Conservation (phyloP, 192 early-diverging fungal genomes). For the Backusella macrospora region DNA sequence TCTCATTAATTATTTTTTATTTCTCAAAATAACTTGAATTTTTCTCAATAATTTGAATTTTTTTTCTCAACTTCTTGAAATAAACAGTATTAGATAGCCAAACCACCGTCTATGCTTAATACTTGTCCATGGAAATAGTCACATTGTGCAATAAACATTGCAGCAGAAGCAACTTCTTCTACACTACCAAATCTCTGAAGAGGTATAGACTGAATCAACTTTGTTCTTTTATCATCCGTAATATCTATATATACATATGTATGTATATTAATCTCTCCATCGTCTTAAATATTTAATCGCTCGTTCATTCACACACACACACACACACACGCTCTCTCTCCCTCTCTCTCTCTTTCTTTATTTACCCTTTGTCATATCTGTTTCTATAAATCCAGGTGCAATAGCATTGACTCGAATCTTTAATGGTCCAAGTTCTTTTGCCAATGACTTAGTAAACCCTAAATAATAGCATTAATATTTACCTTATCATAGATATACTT, state of each 20-base stretch:
- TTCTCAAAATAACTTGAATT: too few relatives aligned
- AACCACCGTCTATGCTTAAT: slow-evolving; percentile 22
- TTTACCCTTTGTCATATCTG: slow-evolving; percentile 73
- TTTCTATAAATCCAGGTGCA: slow-evolving; percentile 87
- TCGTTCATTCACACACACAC: too few relatives aligned
- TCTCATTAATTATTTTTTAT: too few relatives aligned
- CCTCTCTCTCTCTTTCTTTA: not conserved
- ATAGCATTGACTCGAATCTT: slow-evolving; percentile 80
- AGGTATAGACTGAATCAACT: slow-evolving; percentile 50
- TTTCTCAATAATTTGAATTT: too few relatives aligned
- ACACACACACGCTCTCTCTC: too few relatives aligned
- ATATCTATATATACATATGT: slow-evolving; percentile 12
- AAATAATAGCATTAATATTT: not conserved
- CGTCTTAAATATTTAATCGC: not conserved
- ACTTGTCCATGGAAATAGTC: slow-evolving; percentile 61
- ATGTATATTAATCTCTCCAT: not conserved
- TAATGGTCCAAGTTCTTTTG: slow-evolving; percentile 74
- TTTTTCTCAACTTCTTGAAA: too few relatives aligned
- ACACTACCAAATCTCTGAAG: slow-evolving; percentile 59
- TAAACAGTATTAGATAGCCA: slow-evolving; percentile 3
- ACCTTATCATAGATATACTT: not conserved
- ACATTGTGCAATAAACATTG: slow-evolving; percentile 57
- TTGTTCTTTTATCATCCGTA: slow-evolving; percentile 37
- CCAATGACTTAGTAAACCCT: slow-evolving; percentile 84
- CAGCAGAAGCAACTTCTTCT: slow-evolving; percentile 64